Evolutionary conservation across 2,329 filamentous ascomycete species (phyloP).

Genomic region (Talaromyces amestolkiae): DNA sequence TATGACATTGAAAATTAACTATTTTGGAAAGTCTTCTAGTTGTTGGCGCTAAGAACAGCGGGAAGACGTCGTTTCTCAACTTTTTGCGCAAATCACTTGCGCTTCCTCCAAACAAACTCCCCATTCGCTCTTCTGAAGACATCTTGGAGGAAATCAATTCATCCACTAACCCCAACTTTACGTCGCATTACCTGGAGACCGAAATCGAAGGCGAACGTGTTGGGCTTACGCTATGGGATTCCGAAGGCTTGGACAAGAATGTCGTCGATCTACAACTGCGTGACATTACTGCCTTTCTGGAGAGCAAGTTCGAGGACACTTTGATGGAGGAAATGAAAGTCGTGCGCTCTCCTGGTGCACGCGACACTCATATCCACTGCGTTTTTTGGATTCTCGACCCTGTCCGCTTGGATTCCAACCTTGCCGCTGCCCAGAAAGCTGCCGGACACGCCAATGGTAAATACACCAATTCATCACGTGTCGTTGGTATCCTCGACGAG

Average conservation of each 20-base stretch:
- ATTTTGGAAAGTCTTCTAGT: slow-evolving; percentile 69
- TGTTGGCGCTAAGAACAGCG: slow-evolving; percentile 79
- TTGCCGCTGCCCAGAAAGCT: slow-evolving; percentile 62
- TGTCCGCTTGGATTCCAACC: slow-evolving; percentile 76
- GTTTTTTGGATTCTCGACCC: slow-evolving; percentile 92
- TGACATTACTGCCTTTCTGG: slow-evolving; percentile 86
- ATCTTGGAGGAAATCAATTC: slow-evolving; percentile 53
- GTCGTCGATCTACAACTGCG: slow-evolving; percentile 91
- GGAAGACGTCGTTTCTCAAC: slow-evolving; percentile 95
- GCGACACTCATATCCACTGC: slow-evolving; percentile 96
- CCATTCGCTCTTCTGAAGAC: slow-evolving; percentile 57
- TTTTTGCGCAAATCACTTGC: slow-evolving; percentile 87
- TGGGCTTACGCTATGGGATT: slow-evolving; percentile 94
- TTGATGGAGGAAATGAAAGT: slow-evolving; percentile 98
- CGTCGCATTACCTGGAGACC: slow-evolving; percentile 86
- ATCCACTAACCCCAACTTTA: slow-evolving; percentile 65
- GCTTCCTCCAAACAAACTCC: slow-evolving; percentile 74
- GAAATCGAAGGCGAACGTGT: slow-evolving; percentile 91
- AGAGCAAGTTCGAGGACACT: slow-evolving; percentile 98
- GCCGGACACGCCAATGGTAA: slow-evolving; percentile 56
- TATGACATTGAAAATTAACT: not conserved
- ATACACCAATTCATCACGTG: slow-evolving; percentile 34
- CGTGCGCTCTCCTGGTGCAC: slow-evolving; percentile 82
- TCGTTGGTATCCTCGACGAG: slow-evolving; percentile 73
- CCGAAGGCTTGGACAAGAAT: slow-evolving; percentile 89